Evolutionary conservation across 352 stramenopile genomes (phyloP).

Genomic region (Globisporangium middletonii): DNA sequence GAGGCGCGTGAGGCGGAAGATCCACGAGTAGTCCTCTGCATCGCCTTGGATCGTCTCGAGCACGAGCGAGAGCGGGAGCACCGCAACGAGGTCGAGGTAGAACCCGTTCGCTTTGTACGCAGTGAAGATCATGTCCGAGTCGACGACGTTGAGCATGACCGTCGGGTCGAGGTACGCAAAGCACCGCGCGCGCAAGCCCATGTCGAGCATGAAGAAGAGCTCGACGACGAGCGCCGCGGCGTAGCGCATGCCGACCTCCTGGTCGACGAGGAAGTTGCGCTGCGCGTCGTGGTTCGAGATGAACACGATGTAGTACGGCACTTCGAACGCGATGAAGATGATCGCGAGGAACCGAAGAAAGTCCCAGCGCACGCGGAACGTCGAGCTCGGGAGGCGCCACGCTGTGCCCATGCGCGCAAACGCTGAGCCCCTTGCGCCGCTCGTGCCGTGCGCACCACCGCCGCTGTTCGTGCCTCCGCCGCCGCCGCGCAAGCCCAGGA

Average conservation of each 20-base stretch:
- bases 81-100: slow-evolving; percentile 42
- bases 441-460: neutral
- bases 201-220: slow-evolving; percentile 43
- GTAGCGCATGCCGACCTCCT: slow-evolving; percentile 28
- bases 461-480: slow-evolving; percentile 17
- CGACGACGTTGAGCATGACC: slow-evolving; percentile 46
- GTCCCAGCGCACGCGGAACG: slow-evolving; percentile 54
- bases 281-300: slow-evolving; percentile 45
- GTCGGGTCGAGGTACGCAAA: slow-evolving; percentile 57
- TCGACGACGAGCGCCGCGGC: slow-evolving; percentile 31
- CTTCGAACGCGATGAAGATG: slow-evolving; percentile 57
- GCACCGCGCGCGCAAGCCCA: slow-evolving; percentile 40
- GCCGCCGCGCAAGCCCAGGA: slow-evolving; percentile 41
- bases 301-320: slow-evolving; percentile 67
- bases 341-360: slow-evolving; percentile 28
- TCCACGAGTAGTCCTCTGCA: slow-evolving; percentile 26
- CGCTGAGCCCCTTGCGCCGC: slow-evolving; percentile 5
- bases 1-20: slow-evolving; percentile 42
- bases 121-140: slow-evolving; percentile 50
- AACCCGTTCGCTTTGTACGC: slow-evolving; percentile 55
- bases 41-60: slow-evolving; percentile 31
- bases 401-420: slow-evolving; percentile 6
- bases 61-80: slow-evolving; percentile 36
- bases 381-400: slow-evolving; percentile 45
- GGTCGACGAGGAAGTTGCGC: slow-evolving; percentile 30